phyloP scores from a whole-genome alignment of 176 grass and related monocot species.

The Tillandsia fasciculata region DNA sequence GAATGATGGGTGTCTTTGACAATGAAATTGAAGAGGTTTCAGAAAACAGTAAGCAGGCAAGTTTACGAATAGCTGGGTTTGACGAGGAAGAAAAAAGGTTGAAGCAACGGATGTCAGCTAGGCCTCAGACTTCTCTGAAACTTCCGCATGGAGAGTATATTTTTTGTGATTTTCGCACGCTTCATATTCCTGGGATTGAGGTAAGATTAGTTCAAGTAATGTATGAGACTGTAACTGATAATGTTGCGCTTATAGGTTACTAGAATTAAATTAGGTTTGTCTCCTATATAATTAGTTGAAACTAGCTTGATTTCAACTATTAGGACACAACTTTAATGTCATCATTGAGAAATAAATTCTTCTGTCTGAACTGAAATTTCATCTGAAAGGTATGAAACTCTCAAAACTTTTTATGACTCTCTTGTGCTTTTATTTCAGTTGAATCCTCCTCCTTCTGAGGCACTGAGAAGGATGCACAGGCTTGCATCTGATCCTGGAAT shows the following conservation, averaged over 20 bases:
- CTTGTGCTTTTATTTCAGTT: conserved; percentile 33
- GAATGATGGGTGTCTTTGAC: conserved; percentile 88
- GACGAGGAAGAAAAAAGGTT: conserved; percentile 79
- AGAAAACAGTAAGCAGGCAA: conserved; percentile 45
- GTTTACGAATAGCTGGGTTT: conserved; percentile 82
- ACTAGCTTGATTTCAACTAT: not conserved
- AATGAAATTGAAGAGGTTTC: conserved; percentile 95
- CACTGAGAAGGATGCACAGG: conserved; percentile 96
- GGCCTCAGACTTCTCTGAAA: conserved; percentile 46
- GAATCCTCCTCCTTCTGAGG: conserved; percentile 74
- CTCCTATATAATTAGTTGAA: not conserved
- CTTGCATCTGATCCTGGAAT: conserved; percentile 95
- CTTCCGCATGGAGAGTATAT: conserved; percentile 80
- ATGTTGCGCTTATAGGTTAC: not conserved
- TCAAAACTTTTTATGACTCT: conserved; percentile 4
- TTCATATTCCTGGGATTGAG: conserved; percentile 70
- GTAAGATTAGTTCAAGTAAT: conserved; percentile 28
- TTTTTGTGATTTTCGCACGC: conserved; percentile 78
- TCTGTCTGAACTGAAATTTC: not conserved
- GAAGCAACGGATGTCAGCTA: conserved; percentile 40
- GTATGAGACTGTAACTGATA: not conserved
- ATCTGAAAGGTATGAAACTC: not conserved
- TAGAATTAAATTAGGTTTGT: too few species aligned
- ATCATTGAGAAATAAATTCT: not conserved
- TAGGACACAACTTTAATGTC: not conserved